Percentiles rank a stretch among this genome's conserved stretches.
Conservation (phyloP, 2,329 filamentous ascomycete species). For the Alternaria hordeiaustralica region DNA sequence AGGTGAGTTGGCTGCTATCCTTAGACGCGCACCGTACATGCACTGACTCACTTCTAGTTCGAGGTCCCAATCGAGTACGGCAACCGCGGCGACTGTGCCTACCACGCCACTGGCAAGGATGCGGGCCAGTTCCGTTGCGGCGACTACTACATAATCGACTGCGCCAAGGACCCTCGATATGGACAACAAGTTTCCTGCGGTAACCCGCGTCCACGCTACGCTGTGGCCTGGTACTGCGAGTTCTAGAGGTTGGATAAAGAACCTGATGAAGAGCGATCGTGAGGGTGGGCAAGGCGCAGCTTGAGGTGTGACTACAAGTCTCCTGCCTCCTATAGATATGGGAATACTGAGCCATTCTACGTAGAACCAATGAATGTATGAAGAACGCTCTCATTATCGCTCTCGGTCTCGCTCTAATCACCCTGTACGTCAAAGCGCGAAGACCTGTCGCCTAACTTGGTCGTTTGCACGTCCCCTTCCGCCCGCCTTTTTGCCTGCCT, state of each 20-base stretch:
- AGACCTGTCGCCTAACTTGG: neutral
- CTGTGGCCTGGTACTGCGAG: neutral
- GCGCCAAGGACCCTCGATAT: neutral
- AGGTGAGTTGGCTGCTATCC: neutral
- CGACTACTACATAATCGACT: constrained; percentile 1
- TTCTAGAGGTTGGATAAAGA: neutral
- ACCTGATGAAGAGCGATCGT: neutral
- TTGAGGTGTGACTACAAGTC: neutral
- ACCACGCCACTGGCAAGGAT: neutral
- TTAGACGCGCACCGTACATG: neutral
- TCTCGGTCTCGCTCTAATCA: neutral
- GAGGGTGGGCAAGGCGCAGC: neutral
- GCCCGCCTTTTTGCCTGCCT: neutral
- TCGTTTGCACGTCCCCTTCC: neutral
- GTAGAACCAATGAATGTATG: neutral
- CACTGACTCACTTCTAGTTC: neutral
- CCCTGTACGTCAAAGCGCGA: neutral
- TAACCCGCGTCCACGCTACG: neutral
- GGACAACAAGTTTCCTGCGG: neutral
- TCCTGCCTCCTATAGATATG: neutral
- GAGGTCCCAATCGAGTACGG: neutral
- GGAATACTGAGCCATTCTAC: neutral
- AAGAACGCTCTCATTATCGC: neutral
- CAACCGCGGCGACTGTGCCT: neutral
- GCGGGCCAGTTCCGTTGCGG: neutral